Evolutionary conservation across 2,329 filamentous ascomycete genomes (phyloP), one percentile per base, ranked within the genome.

Genomic region (Penicillium sclerotigenum): DNA sequence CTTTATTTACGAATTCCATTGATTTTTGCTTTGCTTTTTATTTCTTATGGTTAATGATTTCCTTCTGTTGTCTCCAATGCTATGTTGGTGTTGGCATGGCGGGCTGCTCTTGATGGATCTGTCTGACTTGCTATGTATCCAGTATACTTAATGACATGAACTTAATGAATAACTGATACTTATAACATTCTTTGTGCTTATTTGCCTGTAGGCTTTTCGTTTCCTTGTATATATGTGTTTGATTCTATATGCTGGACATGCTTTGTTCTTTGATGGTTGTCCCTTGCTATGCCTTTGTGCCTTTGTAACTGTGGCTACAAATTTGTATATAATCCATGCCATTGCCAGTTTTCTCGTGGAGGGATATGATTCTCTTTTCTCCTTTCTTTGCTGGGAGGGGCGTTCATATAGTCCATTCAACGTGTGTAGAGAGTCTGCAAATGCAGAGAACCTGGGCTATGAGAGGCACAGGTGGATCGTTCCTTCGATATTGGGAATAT

Each of bases 1-100:
- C 47, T 47, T 37, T 65, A 51, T 57, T 66, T 61, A 61, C 59
- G 58, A 66, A 59, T 65, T 64, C 58, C 57, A 48, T 63, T 59
- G 38, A 8, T 10, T 41, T 14, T 47, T 55, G 43, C 24, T 52
- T 57, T 48, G 42, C 43, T 52, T 31, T 58, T 28, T n/a, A 14
- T 45, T 11, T 47, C 2, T 47, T 38, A 53, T 53, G 50, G 20
- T 55, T 63, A 28, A 66, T 66, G 63, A 65, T 59, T 66, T 61
- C 58, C 64, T 47, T 66, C 63, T 66, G 55, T 57, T 18, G 59
- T 63, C 63, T 59, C 38, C 37, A n/a, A n/a, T 46, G 28, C 50
- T 55, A 59, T 52, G n/a, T 56, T 63, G 57, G 51, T 49, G 52
- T 51, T 58, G 45, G 47, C 48, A 37, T 42, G 41, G 45, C 28